Conservation (phyloP, 2,329 filamentous ascomycete species). For the Alternaria burnsii region DNA sequence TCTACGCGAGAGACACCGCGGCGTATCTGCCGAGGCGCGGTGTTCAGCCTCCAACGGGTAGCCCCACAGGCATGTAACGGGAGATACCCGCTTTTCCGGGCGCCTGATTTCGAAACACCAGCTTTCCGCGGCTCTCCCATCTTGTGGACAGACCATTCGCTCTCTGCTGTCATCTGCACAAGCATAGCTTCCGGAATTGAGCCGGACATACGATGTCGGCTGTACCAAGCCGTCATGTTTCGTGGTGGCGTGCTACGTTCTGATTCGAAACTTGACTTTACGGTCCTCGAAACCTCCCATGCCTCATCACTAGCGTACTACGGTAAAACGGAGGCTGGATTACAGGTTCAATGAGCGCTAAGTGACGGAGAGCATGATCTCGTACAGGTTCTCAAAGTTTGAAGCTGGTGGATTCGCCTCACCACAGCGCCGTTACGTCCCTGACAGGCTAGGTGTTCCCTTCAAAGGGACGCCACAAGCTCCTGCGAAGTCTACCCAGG, state of each 20-base stretch:
- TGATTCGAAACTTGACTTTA: constrained; percentile 37
- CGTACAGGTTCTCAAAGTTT: constrained; percentile 23
- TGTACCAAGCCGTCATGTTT: constrained; percentile 29
- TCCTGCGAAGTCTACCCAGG: constrained; percentile 8
- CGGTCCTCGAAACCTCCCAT: constrained; percentile 28
- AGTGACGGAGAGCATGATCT: constrained; percentile 7
- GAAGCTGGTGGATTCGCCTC: constrained; percentile 32
- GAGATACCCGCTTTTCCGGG: constrained; percentile 19
- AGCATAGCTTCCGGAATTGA: constrained; percentile 16
- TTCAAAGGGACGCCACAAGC: constrained; percentile 6
- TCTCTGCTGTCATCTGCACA: not conserved
- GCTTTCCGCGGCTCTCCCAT: constrained; percentile 16
- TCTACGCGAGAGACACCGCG: not conserved
- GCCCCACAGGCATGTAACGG: constrained; percentile 25
- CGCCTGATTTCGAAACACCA: constrained; percentile 31
- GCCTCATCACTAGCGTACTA: constrained; percentile 23
- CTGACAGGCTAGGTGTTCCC: constrained; percentile 21
- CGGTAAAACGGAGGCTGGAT: constrained; percentile 1
- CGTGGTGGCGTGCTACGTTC: constrained; percentile 24
- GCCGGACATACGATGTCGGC: constrained; percentile 17
- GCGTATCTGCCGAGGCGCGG: constrained; percentile 12
- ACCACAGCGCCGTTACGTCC: constrained; percentile 16
- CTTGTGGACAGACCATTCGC: not conserved
- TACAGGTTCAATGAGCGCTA: constrained; percentile 10
- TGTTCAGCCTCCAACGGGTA: constrained; percentile 10